Evolutionary conservation across 2,329 filamentous ascomycete species (phyloP), one percentile per base, ranked within the genome.

Genomic region (Macrophomina phaseolina): DNA sequence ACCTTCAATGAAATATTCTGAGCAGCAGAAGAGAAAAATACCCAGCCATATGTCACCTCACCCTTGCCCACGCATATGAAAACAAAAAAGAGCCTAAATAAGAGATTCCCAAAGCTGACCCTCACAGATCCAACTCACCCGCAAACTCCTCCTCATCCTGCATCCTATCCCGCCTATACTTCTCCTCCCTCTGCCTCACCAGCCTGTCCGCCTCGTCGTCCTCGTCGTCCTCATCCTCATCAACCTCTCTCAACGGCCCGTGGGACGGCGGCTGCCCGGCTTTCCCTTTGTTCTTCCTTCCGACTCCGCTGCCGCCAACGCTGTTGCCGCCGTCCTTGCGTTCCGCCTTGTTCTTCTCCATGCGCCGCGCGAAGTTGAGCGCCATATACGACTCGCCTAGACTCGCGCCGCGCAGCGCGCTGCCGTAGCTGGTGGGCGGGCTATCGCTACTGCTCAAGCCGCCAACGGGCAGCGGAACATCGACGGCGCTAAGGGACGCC

Each of bases 341-440:
- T 32, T 62, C n/a, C 4, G 53, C 48, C 34, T 52, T 62, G 23
- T 55, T 62, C 40, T 67, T 55, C 48, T 49, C 49, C 65, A 67
- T 67, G 14, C 65, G 56, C 16, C 65, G 48, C 36, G 56, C 56
- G n/a, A 67, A 67, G n/a, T 67, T 62, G 23, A 67, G 40, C 48
- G 65, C 65, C 65, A 67, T 67, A 18, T 56, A 67, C 30, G 49
- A 56, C 18, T 67, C 65, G 14, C 65, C 65, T 5, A 67, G 49
- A 30, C 65, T 67, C 7, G 65, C 40, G n/a, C 49, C 46, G 23
- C 49, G 56, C 28, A 67, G 14, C 23, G 36, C 36, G 8, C 49
- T 62, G 18, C 58, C 65, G 30, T 63, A 63, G n/a, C 56, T 55
- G 28, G 18, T 18, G 9, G 38, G 14, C 5, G 56, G 38, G 49